phyloP scores from a whole-genome alignment of 768 basidiomycete species.

The Coprinopsis strossmayeri region DNA sequence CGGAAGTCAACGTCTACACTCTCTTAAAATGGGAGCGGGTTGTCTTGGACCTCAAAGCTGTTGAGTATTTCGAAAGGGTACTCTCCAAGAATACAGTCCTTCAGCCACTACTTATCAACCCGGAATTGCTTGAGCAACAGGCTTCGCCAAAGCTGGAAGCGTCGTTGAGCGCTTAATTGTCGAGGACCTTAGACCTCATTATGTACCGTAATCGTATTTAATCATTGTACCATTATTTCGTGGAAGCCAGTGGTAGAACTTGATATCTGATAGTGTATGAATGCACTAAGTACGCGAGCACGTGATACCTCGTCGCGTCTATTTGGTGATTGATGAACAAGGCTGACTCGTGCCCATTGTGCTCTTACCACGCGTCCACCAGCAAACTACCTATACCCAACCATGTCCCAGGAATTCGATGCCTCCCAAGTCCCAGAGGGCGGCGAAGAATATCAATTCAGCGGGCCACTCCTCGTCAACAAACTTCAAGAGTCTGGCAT shows the following conservation, averaged over 20 bases:
- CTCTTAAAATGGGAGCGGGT: slow-evolving; percentile 78
- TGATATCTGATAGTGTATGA: too few species aligned
- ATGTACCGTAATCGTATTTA: not conserved
- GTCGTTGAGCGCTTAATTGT: not conserved
- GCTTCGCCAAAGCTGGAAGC: not conserved
- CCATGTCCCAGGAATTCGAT: slow-evolving; percentile 55
- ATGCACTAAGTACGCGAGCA: not conserved
- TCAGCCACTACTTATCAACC: slow-evolving; percentile 16
- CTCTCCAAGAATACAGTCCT: slow-evolving; percentile 43
- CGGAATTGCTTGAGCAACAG: slow-evolving; percentile 3
- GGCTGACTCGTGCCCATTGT: slow-evolving; percentile 9
- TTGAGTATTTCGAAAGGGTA: slow-evolving; percentile 68
- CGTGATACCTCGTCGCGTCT: slow-evolving; percentile 8
- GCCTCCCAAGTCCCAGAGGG: slow-evolving; percentile 36
- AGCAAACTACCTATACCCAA: not conserved
- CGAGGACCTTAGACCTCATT: not conserved
- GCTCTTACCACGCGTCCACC: not conserved
- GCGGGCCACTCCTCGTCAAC: slow-evolving; percentile 78
- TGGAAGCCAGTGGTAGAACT: not conserved
- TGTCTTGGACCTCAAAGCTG: slow-evolving; percentile 74
- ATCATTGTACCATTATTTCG: not conserved
- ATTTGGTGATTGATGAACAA: slow-evolving; percentile 3
- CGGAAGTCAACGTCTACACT: slow-evolving; percentile 75
- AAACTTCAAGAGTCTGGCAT: slow-evolving; percentile 90
- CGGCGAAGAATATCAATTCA: slow-evolving; percentile 54